Conservation (phyloP, 306 rosid species). For the Medicago ruthenica region DNA sequence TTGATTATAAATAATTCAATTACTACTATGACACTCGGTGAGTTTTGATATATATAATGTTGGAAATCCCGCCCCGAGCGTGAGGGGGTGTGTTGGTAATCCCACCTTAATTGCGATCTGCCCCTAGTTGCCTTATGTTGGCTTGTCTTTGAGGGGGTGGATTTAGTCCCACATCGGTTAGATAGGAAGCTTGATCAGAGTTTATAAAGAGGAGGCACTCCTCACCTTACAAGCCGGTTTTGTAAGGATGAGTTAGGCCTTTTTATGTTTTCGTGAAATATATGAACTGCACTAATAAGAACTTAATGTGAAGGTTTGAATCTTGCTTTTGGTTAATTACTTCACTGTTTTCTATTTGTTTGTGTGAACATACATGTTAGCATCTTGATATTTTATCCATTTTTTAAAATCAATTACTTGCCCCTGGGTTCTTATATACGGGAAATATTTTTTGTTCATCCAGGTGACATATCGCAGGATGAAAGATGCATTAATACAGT, state of each 20-base stretch:
- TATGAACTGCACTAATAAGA: constrained; percentile 29
- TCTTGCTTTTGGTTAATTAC: constrained; percentile 31
- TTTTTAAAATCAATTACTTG: constrained; percentile 30
- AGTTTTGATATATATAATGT: constrained; percentile 20
- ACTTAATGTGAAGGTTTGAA: constrained; percentile 28
- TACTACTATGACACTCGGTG: constrained; percentile 11
- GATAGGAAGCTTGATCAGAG: too few relatives aligned
- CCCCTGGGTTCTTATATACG: constrained; percentile 31
- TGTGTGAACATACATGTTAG: neutral
- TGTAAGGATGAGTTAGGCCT: too few relatives aligned
- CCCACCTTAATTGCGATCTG: too few relatives aligned
- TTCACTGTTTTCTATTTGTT: constrained; percentile 11
- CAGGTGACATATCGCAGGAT: constrained; percentile 95
- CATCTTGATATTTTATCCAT: neutral
- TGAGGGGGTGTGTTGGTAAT: too few relatives aligned
- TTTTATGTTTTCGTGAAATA: constrained; percentile 30
- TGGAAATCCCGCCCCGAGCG: too few relatives aligned
- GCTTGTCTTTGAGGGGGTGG: too few relatives aligned
- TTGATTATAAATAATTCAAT: constrained; percentile 25
- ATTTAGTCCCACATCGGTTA: too few relatives aligned
- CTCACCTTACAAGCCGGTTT: too few relatives aligned
- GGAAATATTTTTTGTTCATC: constrained; percentile 38
- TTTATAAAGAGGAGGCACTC: too few relatives aligned
- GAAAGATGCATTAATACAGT: constrained; percentile 89
- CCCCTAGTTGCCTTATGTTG: too few relatives aligned